Base-by-base conservation (phyloP, 1,139 yeast species). In the Geotrichum australiense region DNA sequence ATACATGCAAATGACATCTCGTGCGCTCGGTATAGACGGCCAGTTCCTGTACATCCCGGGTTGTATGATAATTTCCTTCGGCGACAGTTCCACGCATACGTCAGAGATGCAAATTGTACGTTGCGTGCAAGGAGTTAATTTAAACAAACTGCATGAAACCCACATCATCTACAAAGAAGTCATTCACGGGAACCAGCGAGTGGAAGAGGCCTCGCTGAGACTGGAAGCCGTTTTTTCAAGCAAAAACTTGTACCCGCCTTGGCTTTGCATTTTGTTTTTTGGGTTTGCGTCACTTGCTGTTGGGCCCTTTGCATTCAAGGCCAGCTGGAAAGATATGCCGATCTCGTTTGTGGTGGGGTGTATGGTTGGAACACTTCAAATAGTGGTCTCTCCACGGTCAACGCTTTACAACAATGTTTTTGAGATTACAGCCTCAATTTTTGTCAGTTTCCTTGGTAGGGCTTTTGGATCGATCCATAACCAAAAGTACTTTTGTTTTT, bases 31-130 rank as follows among this genome's bases (percentile, higher is more conserved):
- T 57, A 83, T 87, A 43, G 95, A 87, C 59, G 95, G 93, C 0
- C 95, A 87, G 54, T 87, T 84, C 52, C 71, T 89, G 43, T 87
- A 87, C 57, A 73, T 87, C 48, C 96, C 97, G 0, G 96, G 96
- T 0, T 83, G 94, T 58, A 87, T 87, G 96, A 74, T 89, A 50
- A 78, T 84, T 12, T 81, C 96, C 0, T 87, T 87, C 63, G 95
- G 94, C 59, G 96, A 87, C 62, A 79, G 86, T 1, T 77, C 94
- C 5, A 85, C 96, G 1, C 83, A 94, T 64, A 89, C 96, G 0
- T 81, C 96, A 3, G 96, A 89, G 61, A 89, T 89, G 62, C 93
- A 85, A 54, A 68, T 89, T 48, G 89, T 89, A 2, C 72, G 94
- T 51, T 80, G 89, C 61, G 65, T 59, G 8, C 96, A 89, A 58